Percentiles rank a stretch among this genome's conserved stretches.
phyloP scores from a whole-genome alignment of 169 alveolate genomes.

The Babesia ovis region DNA sequence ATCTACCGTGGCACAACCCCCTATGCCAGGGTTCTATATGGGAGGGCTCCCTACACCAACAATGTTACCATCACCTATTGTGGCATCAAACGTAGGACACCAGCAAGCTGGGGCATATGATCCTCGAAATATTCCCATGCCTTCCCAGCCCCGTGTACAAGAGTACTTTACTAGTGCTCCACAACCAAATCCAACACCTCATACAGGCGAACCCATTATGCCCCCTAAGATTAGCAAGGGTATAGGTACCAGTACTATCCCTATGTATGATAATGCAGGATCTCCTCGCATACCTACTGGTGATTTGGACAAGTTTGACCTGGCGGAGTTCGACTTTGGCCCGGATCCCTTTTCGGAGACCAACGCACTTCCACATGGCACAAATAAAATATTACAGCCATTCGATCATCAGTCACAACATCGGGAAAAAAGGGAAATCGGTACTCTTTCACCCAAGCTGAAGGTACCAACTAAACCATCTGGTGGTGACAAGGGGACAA shows the following conservation, averaged over 20 bases:
- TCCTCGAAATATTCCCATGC: not conserved
- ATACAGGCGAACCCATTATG: not conserved
- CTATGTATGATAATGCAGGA: not conserved
- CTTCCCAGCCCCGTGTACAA: not conserved
- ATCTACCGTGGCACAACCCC: not conserved
- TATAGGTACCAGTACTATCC: not conserved
- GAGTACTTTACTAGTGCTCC: not conserved
- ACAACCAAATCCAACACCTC: not conserved
- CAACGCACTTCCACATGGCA: not conserved
- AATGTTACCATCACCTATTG: not conserved
- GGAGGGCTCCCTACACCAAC: not conserved
- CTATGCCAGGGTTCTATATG: not conserved
- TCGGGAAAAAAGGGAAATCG: not conserved
- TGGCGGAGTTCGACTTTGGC: constrained; percentile 31
- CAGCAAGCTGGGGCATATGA: not conserved
- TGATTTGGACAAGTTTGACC: constrained; percentile 2
- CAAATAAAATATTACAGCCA: not conserved
- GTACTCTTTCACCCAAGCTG: not conserved
- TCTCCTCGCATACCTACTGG: not conserved
- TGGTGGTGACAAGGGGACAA: not conserved
- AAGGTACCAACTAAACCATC: not conserved
- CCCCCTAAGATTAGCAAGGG: not conserved
- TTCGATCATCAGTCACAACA: not conserved
- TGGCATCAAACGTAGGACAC: not conserved
- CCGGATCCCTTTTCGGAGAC: constrained; percentile 33